Conservation (phyloP, 176 grass and related monocot species). For the Phoenix dactylifera region DNA sequence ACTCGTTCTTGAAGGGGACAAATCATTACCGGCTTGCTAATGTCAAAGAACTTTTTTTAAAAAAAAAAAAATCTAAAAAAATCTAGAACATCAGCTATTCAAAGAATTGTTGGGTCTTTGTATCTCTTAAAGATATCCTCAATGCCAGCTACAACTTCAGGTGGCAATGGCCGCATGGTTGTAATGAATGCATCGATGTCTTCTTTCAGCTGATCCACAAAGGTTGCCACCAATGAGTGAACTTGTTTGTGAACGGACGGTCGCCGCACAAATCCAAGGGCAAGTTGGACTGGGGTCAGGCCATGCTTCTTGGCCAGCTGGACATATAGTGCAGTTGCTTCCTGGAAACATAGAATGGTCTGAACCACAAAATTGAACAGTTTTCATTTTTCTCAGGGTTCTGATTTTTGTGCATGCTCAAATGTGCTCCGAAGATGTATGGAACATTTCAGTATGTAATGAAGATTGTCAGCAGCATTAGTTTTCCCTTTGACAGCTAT, state of each 20-base stretch:
- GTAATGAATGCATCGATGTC: constrained; percentile 51
- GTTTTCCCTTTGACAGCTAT: too few relatives aligned
- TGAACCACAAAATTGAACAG: too few relatives aligned
- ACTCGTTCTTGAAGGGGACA: too few relatives aligned
- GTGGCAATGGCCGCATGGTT: constrained; percentile 44
- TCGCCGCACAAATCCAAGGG: constrained; percentile 74
- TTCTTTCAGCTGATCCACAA: constrained; percentile 68
- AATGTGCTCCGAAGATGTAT: too few relatives aligned
- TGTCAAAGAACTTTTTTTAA: too few relatives aligned
- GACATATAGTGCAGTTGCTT: constrained; percentile 54
- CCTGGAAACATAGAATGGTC: constrained; percentile 17
- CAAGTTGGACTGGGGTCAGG: constrained; percentile 67
- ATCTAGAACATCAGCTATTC: constrained; percentile 1
- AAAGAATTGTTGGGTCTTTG: constrained; percentile 60
- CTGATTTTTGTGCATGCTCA: too few relatives aligned
- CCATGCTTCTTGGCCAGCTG: constrained; percentile 65
- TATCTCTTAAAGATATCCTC: constrained; percentile 69
- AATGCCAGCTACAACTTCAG: constrained; percentile 38
- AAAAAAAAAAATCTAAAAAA: background rate
- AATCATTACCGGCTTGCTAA: too few relatives aligned
- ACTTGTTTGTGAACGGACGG: constrained; percentile 57
- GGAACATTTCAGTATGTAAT: too few relatives aligned
- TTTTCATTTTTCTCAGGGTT: too few relatives aligned
- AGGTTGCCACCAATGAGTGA: constrained; percentile 82
- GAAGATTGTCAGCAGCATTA: too few relatives aligned